Evolutionary conservation across 192 early-diverging fungal species (phyloP).

Genomic region (Rhizoclosmatium globosum): DNA sequence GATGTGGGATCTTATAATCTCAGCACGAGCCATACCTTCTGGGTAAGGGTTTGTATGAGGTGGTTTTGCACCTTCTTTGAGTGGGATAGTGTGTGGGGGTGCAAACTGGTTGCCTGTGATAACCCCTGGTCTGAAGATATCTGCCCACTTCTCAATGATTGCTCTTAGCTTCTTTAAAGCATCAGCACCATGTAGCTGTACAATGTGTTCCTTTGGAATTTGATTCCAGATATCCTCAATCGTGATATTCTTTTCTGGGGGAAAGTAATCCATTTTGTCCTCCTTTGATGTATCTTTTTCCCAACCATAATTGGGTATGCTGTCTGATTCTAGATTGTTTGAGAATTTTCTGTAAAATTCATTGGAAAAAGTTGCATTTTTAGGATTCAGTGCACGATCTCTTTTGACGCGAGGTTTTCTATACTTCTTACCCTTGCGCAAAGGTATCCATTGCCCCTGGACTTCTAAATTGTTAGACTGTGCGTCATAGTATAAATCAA

Average conservation of each 20-base stretch:
- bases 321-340: not conserved
- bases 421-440: too few relatives aligned
- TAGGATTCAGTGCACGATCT: too few relatives aligned
- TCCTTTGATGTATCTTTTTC: conserved; percentile 3
- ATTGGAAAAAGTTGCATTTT: too few relatives aligned
- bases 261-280: not conserved
- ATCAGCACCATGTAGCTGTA: not conserved
- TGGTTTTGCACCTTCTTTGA: not conserved
- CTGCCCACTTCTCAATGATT: not conserved
- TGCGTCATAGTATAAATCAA: too few relatives aligned
- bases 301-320: conserved; percentile 30
- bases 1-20: not conserved
- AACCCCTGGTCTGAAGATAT: not conserved
- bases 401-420: too few relatives aligned
- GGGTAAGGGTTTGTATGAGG: conserved; percentile 12
- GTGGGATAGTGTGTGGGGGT: not conserved
- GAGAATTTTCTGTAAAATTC: not conserved
- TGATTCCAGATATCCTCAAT: not conserved
- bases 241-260: not conserved
- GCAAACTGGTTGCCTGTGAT: not conserved
- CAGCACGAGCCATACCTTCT: not conserved
- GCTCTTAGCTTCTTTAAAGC: not conserved
- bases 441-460: not conserved
- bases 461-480: not conserved
- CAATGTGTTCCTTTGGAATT: not conserved